Conservation (phyloP, 202 grass and related monocot genomes). For the Panicum virgatum region DNA sequence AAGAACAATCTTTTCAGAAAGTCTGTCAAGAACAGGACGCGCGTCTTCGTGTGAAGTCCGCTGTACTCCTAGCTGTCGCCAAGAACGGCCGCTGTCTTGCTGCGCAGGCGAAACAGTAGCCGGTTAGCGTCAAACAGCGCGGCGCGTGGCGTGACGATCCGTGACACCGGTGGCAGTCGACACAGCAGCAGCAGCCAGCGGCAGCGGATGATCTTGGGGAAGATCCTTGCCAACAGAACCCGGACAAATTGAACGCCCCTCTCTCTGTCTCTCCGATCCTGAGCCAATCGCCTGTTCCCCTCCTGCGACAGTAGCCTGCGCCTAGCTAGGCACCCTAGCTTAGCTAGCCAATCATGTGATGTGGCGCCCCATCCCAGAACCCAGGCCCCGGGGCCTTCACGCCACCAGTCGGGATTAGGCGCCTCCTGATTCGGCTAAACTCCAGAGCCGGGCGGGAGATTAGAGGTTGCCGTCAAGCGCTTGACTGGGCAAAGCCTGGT, state of each 20-base stretch:
- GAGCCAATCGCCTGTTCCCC: neutral
- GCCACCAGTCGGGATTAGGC: slow-evolving; percentile 7
- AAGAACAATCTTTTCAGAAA: too few species aligned
- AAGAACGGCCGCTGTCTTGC: neutral
- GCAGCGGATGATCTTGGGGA: slow-evolving; percentile 28
- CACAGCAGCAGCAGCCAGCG: too few species aligned
- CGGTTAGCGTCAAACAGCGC: slow-evolving; percentile 13
- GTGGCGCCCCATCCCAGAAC: neutral
- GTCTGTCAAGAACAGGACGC: slow-evolving; percentile 28
- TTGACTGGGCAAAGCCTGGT: neutral
- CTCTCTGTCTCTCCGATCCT: too few species aligned
- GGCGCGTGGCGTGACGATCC: neutral
- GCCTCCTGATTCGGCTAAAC: slow-evolving; percentile 48
- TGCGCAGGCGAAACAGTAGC: neutral
- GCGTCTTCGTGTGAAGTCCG: slow-evolving; percentile 7
- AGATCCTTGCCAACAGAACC: slow-evolving; percentile 19
- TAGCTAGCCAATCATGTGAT: slow-evolving; percentile 30
- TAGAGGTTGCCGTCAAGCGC: neutral
- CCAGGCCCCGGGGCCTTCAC: slow-evolving; percentile 18
- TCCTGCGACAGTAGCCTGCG: neutral
- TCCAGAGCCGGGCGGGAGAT: neutral
- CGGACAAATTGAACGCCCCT: neutral
- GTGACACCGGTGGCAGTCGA: neutral
- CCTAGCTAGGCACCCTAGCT: neutral
- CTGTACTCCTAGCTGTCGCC: neutral